These are phyloP conservation scores for Nematocida sp. DNA, from an alignment of 371 early-diverging fungal genomes.

Conservation along the genomic window DNA sequence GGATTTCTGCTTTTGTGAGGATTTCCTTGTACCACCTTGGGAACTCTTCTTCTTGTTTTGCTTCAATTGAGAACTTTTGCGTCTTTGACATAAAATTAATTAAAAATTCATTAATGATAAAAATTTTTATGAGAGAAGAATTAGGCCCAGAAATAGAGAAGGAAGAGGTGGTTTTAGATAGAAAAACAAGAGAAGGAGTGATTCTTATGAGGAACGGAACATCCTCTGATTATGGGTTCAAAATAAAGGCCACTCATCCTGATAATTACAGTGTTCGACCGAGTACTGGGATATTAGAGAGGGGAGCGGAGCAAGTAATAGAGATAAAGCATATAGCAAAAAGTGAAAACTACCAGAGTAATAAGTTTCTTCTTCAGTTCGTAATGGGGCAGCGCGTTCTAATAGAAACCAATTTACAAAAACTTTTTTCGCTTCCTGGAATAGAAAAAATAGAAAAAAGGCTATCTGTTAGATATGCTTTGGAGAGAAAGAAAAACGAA, in stretches of 20 bases:
- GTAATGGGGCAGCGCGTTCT: neutral
- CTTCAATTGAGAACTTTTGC: constrained; percentile 79
- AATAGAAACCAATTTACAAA: constrained; percentile 1
- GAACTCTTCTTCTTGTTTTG: constrained; percentile 73
- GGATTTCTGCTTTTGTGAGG: constrained; percentile 85
- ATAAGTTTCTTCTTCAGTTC: constrained; percentile 49
- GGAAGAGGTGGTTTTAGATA: neutral
- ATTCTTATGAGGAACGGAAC: constrained; percentile 8
- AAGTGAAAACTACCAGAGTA: neutral
- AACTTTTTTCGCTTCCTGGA: constrained; percentile 21
- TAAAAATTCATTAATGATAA: neutral
- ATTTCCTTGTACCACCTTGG: constrained; percentile 69
- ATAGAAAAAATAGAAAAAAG: constrained; percentile 24
- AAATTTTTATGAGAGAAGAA: neutral
- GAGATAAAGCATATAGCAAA: neutral
- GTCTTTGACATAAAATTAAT: constrained; percentile 39
- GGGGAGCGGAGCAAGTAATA: neutral
- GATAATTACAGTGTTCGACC: constrained; percentile 34
- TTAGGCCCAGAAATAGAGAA: neutral
- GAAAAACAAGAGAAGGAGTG: neutral
- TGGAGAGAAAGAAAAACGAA: neutral
- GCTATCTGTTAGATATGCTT: neutral
- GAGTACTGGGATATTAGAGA: constrained; percentile 10
- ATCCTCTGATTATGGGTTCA: constrained; percentile 32
- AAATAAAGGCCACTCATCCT: constrained; percentile 46